Percentiles rank a stretch among this genome's conserved stretches.
Conservation (phyloP, 2,329 filamentous ascomycete genomes). For the Talaromyces verruculosus region DNA sequence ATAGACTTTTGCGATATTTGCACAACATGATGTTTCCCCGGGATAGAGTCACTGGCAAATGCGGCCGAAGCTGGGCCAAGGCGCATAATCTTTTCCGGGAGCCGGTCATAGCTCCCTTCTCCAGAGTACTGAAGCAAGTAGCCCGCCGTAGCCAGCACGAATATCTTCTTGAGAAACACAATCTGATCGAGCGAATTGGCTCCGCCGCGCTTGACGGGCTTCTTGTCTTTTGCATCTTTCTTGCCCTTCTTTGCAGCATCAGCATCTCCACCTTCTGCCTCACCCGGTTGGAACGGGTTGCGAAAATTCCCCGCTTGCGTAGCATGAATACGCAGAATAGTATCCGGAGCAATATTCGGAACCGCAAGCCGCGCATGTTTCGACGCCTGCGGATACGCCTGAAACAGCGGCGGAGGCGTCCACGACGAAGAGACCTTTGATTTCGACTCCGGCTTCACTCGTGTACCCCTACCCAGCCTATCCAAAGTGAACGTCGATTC, state of each 20-base stretch:
- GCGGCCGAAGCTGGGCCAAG: constrained; percentile 48
- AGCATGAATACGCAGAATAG: constrained; percentile 60
- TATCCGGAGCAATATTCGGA: constrained; percentile 66
- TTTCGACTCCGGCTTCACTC: constrained; percentile 27
- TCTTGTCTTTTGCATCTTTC: constrained; percentile 37
- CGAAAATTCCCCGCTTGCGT: constrained; percentile 26
- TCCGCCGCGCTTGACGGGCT: constrained; percentile 36
- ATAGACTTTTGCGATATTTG: constrained; percentile 45
- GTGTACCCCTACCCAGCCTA: constrained; percentile 22
- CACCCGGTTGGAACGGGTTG: constrained; percentile 21
- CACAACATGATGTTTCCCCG: constrained; percentile 51
- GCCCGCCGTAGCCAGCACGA: constrained; percentile 45
- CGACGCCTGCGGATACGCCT: constrained; percentile 80
- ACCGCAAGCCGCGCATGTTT: constrained; percentile 71
- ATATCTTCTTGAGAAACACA: constrained; percentile 48
- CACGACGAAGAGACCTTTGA: constrained; percentile 45
- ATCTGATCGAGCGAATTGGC: constrained; percentile 41
- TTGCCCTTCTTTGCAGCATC: constrained; percentile 33
- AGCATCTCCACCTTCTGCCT: constrained; percentile 24
- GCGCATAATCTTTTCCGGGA: constrained; percentile 50
- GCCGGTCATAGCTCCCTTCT: constrained; percentile 46
- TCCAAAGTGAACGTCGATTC: constrained; percentile 9
- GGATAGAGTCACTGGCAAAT: constrained; percentile 52
- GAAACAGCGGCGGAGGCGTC: constrained; percentile 75
- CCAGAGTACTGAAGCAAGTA: constrained; percentile 49